Evolutionary conservation across 139 green algal species (phyloP).

Genomic region (Chlamydomonas eustigma): DNA sequence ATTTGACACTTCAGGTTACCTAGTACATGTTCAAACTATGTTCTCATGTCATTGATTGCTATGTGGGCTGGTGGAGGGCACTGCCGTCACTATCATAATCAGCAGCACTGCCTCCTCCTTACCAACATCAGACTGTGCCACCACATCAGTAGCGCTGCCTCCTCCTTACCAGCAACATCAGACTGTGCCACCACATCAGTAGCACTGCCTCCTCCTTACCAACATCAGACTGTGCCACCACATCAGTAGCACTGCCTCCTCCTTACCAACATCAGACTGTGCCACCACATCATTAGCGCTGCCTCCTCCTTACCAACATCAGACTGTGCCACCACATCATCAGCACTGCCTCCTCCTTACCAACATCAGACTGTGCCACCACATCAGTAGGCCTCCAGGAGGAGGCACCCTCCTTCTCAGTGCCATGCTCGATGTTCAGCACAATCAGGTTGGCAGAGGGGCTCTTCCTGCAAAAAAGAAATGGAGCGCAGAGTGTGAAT

Average conservation of each 20-base stretch:
- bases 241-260: too few relatives aligned
- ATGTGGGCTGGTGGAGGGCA: too few relatives aligned
- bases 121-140: slow-evolving; percentile 5
- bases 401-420: slow-evolving; percentile 30
- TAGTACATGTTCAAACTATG: too few relatives aligned
- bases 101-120: too few relatives aligned
- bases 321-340: neutral
- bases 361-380: slow-evolving; percentile 11
- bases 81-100: too few relatives aligned
- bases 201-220: neutral
- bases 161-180: slow-evolving; percentile 7
- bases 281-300: slow-evolving; percentile 12
- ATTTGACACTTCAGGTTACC: too few relatives aligned
- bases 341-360: slow-evolving; percentile 6
- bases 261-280: slow-evolving; percentile 11
- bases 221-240: neutral
- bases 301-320: slow-evolving; percentile 1
- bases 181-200: neutral
- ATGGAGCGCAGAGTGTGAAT: too few relatives aligned
- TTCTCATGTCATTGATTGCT: too few relatives aligned
- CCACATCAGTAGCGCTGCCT: slow-evolving; percentile 13
- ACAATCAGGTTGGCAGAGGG: neutral
- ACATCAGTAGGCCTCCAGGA: slow-evolving; percentile 18
- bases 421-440: slow-evolving; percentile 25
- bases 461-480: neutral